Percentiles rank a stretch among this genome's conserved stretches.
These are phyloP conservation scores for Trichosanthes truncata DNA, from an alignment of 306 rosid species.

Conservation along the genomic window DNA sequence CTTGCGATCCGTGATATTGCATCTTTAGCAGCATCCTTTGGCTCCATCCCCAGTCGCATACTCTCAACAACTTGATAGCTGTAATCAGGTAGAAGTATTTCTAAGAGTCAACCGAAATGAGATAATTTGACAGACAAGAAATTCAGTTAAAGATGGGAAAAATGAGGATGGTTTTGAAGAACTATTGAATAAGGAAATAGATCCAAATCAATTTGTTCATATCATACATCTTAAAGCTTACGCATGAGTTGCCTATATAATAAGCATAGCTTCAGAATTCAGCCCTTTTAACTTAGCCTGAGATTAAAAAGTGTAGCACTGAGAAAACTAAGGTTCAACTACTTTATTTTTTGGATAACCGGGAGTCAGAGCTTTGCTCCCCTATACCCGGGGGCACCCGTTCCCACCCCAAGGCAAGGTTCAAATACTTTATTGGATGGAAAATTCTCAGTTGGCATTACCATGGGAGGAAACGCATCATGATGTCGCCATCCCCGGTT, in stretches of 20 bases:
- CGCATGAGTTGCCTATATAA: not conserved
- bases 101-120: not conserved
- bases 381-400: no score
- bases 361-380: no score
- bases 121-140: not conserved
- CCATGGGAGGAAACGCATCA: constrained; percentile 98
- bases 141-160: not conserved
- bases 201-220: not conserved
- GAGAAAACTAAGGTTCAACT: not conserved
- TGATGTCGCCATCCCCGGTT: constrained; percentile 87
- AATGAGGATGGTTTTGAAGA: not conserved
- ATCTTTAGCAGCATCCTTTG: constrained; percentile 65
- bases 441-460: constrained; percentile 13
- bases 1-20: constrained; percentile 65
- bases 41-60: constrained; percentile 89
- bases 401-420: no score
- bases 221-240: not conserved
- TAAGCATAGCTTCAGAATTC: not conserved
- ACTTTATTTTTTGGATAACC: no score
- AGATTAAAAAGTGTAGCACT: not conserved
- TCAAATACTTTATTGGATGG: not conserved
- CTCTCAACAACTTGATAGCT: constrained; percentile 98
- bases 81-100: constrained; percentile 17
- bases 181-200: not conserved
- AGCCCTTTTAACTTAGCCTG: not conserved